These are phyloP conservation scores for Musa beccarii DNA, from an alignment of 176 grass and related monocot genomes.

Conservation along the genomic window DNA sequence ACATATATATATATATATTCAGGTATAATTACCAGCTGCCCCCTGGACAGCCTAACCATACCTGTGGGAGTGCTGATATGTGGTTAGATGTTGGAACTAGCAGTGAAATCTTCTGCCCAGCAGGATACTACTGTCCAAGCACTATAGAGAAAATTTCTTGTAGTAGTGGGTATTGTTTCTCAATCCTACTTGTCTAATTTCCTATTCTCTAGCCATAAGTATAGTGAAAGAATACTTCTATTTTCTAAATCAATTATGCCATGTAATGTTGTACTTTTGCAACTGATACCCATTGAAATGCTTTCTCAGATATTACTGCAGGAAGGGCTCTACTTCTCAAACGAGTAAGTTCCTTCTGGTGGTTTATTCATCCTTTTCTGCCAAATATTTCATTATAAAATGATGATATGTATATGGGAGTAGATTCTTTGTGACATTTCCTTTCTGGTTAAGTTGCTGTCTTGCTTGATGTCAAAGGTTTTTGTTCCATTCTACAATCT, in stretches of 20 bases:
- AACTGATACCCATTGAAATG: background rate
- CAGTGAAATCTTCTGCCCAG: slow-evolving; percentile 64
- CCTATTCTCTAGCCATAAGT: background rate
- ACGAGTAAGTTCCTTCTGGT: slow-evolving; percentile 48
- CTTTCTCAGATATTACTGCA: slow-evolving; percentile 65
- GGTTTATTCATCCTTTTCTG: background rate
- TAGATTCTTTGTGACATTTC: background rate
- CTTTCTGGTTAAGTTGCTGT: background rate
- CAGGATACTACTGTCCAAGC: slow-evolving; percentile 87
- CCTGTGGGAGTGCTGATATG: slow-evolving; percentile 62
- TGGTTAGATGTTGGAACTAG: slow-evolving; percentile 67
- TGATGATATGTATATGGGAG: background rate
- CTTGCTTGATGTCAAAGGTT: background rate
- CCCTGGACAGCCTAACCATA: slow-evolving; percentile 68
- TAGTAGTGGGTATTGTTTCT: slow-evolving; percentile 77
- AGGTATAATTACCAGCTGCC: slow-evolving; percentile 84
- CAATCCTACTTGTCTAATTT: slow-evolving; percentile 42
- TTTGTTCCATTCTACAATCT: too few species aligned
- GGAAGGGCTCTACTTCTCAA: slow-evolving; percentile 58
- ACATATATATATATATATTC: background rate
- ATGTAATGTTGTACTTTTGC: background rate
- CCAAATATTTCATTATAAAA: background rate
- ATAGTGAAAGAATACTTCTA: too few species aligned
- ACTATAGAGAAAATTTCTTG: slow-evolving; percentile 66
- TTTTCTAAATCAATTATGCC: too few species aligned